Base-by-base conservation (phyloP, 208 protist genomes). In the Wallacemonas sp. region DNA sequence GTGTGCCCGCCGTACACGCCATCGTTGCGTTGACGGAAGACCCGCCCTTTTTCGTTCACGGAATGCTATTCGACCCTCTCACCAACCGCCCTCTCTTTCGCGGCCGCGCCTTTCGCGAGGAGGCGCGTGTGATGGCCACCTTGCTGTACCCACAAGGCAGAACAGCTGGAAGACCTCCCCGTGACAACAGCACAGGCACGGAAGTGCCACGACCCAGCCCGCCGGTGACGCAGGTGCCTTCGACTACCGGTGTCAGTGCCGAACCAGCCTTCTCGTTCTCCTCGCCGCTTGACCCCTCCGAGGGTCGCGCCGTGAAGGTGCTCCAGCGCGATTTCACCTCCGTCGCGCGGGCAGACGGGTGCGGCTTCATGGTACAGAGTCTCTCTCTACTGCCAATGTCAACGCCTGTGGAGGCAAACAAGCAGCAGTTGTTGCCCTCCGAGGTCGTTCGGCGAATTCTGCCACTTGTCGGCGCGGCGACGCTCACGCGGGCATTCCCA, bases 321-420 rank as follows among this genome's bases (percentile, higher is more conserved):
- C 66, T 94, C n/a, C 45, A 91, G 41, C 79, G 84, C 2, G 85
- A 94, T 71, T 94, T 84, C 65, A 73, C 78, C 39, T 85, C 83
- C 0, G 17, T 91, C 15, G 73, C 75, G 5, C 24, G 38, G 24
- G 48, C 27, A 9, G 48, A 71, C 21, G 70, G 68, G 46, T 27
- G 24, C 27, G 78, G 83, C 1, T 76, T 61, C 41, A 79, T 83
- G 39, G 70, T 94, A 13, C 88, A 91, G 68, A 83, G 78, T 24
- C 85, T 90, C 61, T 91, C 88, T 1, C 62, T 91, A 30, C 71
- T 94, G 32, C 50, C 63, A 27, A 8, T 0, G 10, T 53, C 76
- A 66, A 45, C 76, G 41, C 52, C 61, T 1, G 58, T 77, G 22
- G 63, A 81, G 42, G 57, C 67, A n/a, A 46, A 68, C 27, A 76